Conservation (phyloP, 805 yeast genomes). For the Kodamaea jinghongensis region DNA sequence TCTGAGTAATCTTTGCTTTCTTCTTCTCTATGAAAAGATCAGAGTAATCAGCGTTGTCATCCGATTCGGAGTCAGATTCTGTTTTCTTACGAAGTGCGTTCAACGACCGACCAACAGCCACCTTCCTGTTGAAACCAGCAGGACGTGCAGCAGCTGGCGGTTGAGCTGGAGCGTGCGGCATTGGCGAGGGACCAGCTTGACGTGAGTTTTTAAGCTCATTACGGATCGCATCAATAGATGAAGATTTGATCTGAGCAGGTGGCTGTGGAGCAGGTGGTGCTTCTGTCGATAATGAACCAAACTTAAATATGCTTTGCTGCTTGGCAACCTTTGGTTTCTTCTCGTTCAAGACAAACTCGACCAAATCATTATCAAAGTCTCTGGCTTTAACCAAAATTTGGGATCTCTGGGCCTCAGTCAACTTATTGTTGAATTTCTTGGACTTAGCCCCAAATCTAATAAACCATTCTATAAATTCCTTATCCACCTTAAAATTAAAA, state of each 20-base stretch:
- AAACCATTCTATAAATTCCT: conserved; percentile 51
- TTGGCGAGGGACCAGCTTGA: conserved; percentile 12
- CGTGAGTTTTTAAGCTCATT: conserved; percentile 26
- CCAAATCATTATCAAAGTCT: conserved; percentile 50
- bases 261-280: conserved; percentile 39
- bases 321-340: conserved; percentile 20
- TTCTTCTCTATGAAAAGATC: conserved; percentile 39
- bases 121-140: conserved; percentile 49
- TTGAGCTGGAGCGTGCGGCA: conserved; percentile 14
- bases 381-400: conserved; percentile 63
- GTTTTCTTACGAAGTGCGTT: conserved; percentile 31
- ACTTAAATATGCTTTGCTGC: conserved; percentile 35
- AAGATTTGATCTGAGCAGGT: conserved; percentile 27
- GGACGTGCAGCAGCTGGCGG: conserved; percentile 53
- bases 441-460: conserved; percentile 66
- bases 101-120: conserved; percentile 36
- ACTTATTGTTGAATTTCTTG: conserved; percentile 64
- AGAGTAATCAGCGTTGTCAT: conserved; percentile 34
- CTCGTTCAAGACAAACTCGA: conserved; percentile 33
- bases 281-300: conserved; percentile 30
- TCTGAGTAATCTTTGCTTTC: conserved; percentile 37
- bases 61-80: conserved; percentile 32
- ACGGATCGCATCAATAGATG: conserved; percentile 33
- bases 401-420: conserved; percentile 62
- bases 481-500: conserved; percentile 49